These are phyloP conservation scores for Penicillium riverlandense DNA, from an alignment of 495 filamentous ascomycete species.

Conservation along the genomic window DNA sequence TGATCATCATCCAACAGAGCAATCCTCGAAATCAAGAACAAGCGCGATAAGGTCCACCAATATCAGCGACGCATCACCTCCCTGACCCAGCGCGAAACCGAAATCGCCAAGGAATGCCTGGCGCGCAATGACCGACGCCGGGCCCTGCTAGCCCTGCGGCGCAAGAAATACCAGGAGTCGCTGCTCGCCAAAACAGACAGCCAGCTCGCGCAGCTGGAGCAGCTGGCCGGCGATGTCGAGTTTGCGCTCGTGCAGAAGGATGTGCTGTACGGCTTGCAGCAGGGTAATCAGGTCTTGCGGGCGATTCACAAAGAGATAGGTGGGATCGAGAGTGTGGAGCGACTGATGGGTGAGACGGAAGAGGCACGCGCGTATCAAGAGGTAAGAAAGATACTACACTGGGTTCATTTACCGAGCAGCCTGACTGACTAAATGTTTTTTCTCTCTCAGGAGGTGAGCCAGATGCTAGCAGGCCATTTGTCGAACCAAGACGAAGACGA, in stretches of 20 bases:
- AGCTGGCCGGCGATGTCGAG: slow-evolving; percentile 76
- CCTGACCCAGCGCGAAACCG: slow-evolving; percentile 76
- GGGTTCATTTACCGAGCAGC: background rate
- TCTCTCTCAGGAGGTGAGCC: slow-evolving; percentile 66
- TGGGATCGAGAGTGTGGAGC: slow-evolving; percentile 85
- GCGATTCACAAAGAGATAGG: slow-evolving; percentile 96
- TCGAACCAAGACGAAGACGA: slow-evolving; percentile 94
- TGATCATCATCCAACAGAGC: slow-evolving; percentile 44
- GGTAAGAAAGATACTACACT: slow-evolving; percentile 35
- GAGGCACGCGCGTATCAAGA: slow-evolving; percentile 84
- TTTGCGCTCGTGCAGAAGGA: slow-evolving; percentile 95
- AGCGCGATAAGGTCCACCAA: slow-evolving; percentile 92
- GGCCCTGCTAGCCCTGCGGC: slow-evolving; percentile 81
- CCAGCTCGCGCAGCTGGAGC: slow-evolving; percentile 82
- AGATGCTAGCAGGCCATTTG: slow-evolving; percentile 79
- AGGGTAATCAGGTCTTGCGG: slow-evolving; percentile 81
- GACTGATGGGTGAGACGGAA: slow-evolving; percentile 83
- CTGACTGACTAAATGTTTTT: background rate
- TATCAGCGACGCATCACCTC: slow-evolving; percentile 84
- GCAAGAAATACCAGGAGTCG: slow-evolving; percentile 95
- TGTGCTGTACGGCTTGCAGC: slow-evolving; percentile 83
- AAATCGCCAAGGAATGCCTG: slow-evolving; percentile 76
- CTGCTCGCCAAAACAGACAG: slow-evolving; percentile 84
- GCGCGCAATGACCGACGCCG: slow-evolving; percentile 63
- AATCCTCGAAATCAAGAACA: slow-evolving; percentile 93